Evolutionary conservation across 2,329 filamentous ascomycete genomes (phyloP), one percentile per base, ranked within the genome.

Genomic region (Pseudonectria foliicola): DNA sequence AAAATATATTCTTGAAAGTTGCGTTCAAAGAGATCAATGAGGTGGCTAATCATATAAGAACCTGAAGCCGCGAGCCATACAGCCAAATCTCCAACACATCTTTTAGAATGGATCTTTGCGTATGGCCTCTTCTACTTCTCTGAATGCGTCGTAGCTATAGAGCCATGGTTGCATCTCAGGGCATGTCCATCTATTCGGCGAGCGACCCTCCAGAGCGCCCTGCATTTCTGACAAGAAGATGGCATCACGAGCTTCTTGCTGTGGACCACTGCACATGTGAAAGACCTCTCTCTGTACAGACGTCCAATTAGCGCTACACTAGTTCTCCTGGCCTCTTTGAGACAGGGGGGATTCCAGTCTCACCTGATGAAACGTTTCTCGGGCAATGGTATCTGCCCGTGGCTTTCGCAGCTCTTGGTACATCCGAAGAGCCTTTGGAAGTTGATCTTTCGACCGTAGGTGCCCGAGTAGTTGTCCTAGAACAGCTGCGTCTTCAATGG

Each of bases 401-500:
- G 59, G 56, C 42, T 71, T 72, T 13, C 71, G 62, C 41, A 73
- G 41, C 10, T 50, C 49, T 36, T 73, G 60, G 46, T 74, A 75
- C 38, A 67, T 46, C 16, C 47, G 48, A 13, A 70, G 50, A 0
- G 61, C 66, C n/a, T 62, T 57, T 0, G 64, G 63, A 2, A 78
- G 38, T 18, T 72, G 63, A 0, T 67, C 60, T 30, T 62, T 67
- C 1, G 54, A 55, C 24, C 61, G 56, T 8, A 80, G 60, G 3
- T 68, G 62, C 0, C 70, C 68, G 0, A 85, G 58, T 2, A 83
- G 48, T 1, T 67, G 62, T 1, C 80, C 80, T 0, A 85, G 57
- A 0, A 81, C 77, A 0, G 79, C 77, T 0, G 79, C 80, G 34
- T 85, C 81, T 50, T 85, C 80, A 1, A 85, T 63, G 1, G 75